Base-by-base conservation (phyloP, 176 grass and related monocot species). In the Oryza meyeriana region DNA sequence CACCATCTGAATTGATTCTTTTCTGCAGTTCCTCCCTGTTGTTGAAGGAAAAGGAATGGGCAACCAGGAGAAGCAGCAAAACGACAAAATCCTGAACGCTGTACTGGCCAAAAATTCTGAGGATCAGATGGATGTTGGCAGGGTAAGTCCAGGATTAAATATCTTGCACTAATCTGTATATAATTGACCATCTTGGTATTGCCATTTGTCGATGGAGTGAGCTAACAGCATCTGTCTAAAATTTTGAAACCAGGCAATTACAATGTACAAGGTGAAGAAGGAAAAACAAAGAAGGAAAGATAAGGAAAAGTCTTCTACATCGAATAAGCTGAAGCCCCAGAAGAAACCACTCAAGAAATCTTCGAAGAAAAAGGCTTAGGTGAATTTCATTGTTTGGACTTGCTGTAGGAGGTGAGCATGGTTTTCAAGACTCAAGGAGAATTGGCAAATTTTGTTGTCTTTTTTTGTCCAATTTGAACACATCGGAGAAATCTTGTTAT, bases 31-130 rank as follows among this genome's bases (percentile, higher is more conserved):
- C 78, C 78, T 94, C 39, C 89, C 93, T 67, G 89, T 90, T 26
- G 93, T 85, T 52, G 87, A 94, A 83, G 93, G 93, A 62, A 92
- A 90, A 86, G 93, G 93, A 71, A 92, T 94, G 81, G 87, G 93
- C 26, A 79, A 83, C 59, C 62, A 77, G 75, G 90, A 94, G 81
- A 92, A 78, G 57, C 81, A 92, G 69, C 93, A 94, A 81, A 92
- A 85, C 1, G 89, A 91, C 17, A 94, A 94, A 82, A 92, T 94
- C 64, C 79, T 92, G 73, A 92, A 94, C 48, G 88, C 82, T 13
- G 71, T 94, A 13, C 78, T 94, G 64, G 76, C 90, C 36, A 94
- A 84, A 66, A 92, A 70, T 48, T 92, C 79, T 3, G 84, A 90
- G 57, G 93, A 90, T 44, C 86, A 87, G 16, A 83, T 94, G 32